These are phyloP conservation scores for Inga oerstediana DNA, from an alignment of 306 rosid species.

Conservation along the genomic window DNA sequence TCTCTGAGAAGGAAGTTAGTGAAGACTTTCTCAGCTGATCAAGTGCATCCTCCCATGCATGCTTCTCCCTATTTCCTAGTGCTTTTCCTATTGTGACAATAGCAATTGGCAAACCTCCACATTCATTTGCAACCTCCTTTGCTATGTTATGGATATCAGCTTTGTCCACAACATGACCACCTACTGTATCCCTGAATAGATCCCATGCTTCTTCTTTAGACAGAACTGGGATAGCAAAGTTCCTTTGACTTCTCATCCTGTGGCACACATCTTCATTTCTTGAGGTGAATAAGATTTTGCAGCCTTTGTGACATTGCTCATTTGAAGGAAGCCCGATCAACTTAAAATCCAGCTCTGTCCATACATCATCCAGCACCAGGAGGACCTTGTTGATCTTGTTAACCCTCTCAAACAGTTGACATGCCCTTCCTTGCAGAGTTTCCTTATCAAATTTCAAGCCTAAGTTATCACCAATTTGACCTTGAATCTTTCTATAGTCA, in stretches of 20 bases:
- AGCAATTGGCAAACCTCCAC: constrained; percentile 49
- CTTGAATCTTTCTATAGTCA: constrained; percentile 16
- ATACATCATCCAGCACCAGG: constrained; percentile 46
- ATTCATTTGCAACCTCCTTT: constrained; percentile 31
- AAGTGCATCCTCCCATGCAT: constrained; percentile 31
- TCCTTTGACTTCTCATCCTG: constrained; percentile 20
- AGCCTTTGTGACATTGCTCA: constrained; percentile 7
- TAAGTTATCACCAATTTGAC: constrained; percentile 16
- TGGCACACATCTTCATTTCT: constrained; percentile 25
- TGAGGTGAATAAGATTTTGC: constrained; percentile 45
- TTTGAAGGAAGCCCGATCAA: constrained; percentile 29
- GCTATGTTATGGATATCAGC: neutral
- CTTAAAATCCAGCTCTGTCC: constrained; percentile 38
- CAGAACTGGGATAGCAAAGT: constrained; percentile 2
- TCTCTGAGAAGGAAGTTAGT: neutral
- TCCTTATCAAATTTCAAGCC: constrained; percentile 20
- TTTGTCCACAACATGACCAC: neutral
- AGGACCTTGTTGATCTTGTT: neutral
- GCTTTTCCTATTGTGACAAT: constrained; percentile 41
- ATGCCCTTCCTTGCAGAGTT: neutral
- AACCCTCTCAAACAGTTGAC: neutral
- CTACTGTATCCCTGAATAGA: constrained; percentile 24
- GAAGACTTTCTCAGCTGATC: constrained; percentile 12
- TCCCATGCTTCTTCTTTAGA: constrained; percentile 19
- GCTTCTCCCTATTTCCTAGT: neutral